Percentiles rank a stretch among this genome's conserved stretches.
Evolutionary conservation across 1,284 basidiomycete species (phyloP).

Genomic region (Cutaneotrichosporon mucoides): DNA sequence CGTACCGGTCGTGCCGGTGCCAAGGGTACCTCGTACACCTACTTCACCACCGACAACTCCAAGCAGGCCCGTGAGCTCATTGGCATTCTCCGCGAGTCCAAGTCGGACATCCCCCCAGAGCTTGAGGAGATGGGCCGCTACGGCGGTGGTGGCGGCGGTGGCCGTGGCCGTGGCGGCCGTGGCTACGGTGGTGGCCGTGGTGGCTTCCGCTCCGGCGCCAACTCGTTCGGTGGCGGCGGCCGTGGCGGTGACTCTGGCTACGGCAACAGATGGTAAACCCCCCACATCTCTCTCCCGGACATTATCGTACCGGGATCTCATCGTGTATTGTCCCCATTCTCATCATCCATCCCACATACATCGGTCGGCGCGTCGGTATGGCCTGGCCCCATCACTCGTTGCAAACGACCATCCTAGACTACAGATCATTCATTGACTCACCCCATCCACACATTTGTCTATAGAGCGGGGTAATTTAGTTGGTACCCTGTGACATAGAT

Average conservation of each 20-base stretch:
- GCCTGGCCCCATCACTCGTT: slow-evolving; percentile 1
- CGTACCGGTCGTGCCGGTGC: slow-evolving; percentile 58
- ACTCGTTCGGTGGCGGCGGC: slow-evolving; percentile 25
- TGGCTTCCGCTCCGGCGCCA: slow-evolving; percentile 28
- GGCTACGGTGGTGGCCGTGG: slow-evolving; percentile 55
- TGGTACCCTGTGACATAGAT: slow-evolving; percentile 4
- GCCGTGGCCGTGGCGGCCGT: slow-evolving; percentile 46
- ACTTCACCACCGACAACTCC: slow-evolving; percentile 92
- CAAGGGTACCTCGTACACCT: slow-evolving; percentile 77
- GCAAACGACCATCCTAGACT: slow-evolving; percentile 1
- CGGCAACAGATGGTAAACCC: slow-evolving; percentile 33
- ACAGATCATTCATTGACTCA: slow-evolving; percentile 3
- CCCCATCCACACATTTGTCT: slow-evolving; percentile 2
- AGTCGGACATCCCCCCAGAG: slow-evolving; percentile 80
- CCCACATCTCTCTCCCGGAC: background rate
- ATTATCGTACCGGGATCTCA: background rate
- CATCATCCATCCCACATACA: background rate
- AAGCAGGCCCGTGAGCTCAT: slow-evolving; percentile 91
- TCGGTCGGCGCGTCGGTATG: background rate
- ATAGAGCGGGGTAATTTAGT: slow-evolving; percentile 3
- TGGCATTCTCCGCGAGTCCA: slow-evolving; percentile 82
- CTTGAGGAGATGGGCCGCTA: slow-evolving; percentile 90
- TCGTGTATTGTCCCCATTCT: background rate
- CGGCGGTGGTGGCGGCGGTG: slow-evolving; percentile 58
- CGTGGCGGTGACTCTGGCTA: slow-evolving; percentile 45